Base-by-base conservation (phyloP, 768 basidiomycete species). In the Boletus fagicola region DNA sequence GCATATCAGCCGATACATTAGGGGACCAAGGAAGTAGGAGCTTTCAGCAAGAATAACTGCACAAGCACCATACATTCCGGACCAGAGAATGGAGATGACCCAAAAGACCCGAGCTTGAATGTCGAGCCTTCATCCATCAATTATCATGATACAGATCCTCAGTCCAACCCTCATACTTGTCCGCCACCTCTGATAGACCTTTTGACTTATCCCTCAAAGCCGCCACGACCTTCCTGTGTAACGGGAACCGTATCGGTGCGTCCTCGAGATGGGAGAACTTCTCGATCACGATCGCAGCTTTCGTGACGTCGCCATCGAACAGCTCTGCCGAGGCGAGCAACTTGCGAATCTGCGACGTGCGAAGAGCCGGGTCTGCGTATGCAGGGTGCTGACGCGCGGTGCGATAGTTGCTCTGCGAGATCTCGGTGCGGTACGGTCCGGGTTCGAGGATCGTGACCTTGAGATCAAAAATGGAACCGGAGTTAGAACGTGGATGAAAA, bases 381-480 rank as follows among this genome's bases (percentile, higher is more conserved):
- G 65, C 67, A 15, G 62, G 54, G 20, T 71, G 68, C 31, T 49
- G 59, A 11, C 50, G 60, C 6, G 35, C 49, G 5, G 3, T 6
- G 6, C 12, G 53, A n/a, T 35, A 13, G 26, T 59, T 59, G 1
- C 38, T 40, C 9, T 56, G 46, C 10, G 12, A 10, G 12, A 62
- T 43, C 22, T 50, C 49, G 3, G 67, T 67, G 13, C 67, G 57
- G 49, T 16, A 67, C 8, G 57, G 62, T 0, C 66, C 61, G 0
- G 56, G 59, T 40, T 61, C 62, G 36, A 66, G 33, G 39, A 69
- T 26, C n/a, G 58, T 58, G 50, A 66, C 57, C 61, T 66, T 36
- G 20, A 26, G 9, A 24, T 8, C 8, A n/a, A 43, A 15, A 49
- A n/a, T 0, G 7, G 18, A 20, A 42, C 2, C 0, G 0, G 12